These are phyloP conservation scores for Candida tetrigidarum DNA, from an alignment of 1,139 yeast species.

Conservation along the genomic window DNA sequence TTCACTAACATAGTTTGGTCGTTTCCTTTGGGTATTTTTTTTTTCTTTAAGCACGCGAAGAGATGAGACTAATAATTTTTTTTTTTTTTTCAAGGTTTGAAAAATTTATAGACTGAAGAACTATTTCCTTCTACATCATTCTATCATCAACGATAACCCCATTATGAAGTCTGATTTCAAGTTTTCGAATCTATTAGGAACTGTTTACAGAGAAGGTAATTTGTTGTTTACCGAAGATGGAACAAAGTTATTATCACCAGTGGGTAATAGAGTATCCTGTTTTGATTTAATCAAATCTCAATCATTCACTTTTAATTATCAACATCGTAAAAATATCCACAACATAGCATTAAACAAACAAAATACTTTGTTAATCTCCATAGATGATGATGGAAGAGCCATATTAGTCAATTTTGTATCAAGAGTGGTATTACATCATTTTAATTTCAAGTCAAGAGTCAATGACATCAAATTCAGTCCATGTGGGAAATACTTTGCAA, in stretches of 20 bases:
- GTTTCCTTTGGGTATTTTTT: too few species aligned
- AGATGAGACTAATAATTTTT: conserved; percentile 9
- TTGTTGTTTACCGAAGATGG: conserved; percentile 90
- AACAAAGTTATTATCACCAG: conserved; percentile 81
- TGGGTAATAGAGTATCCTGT: conserved; percentile 89
- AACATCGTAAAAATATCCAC: conserved; percentile 85
- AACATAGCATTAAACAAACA: conserved; percentile 83
- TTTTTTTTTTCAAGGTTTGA: not conserved
- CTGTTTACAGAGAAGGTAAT: conserved; percentile 93
- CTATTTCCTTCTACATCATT: not conserved
- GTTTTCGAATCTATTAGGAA: conserved; percentile 89
- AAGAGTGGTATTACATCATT: conserved; percentile 90
- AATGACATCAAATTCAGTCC: conserved; percentile 82
- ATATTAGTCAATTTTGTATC: conserved; percentile 84
- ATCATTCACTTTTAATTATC: conserved; percentile 89
- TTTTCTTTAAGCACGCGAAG: not conserved
- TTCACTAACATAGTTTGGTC: not conserved
- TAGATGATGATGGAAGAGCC: conserved; percentile 93
- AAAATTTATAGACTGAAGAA: not conserved
- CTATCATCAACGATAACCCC: not conserved
- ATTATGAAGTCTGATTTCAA: conserved; percentile 52
- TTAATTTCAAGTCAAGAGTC: conserved; percentile 86
- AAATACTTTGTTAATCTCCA: conserved; percentile 78
- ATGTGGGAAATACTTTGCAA: conserved; percentile 85
- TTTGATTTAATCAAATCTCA: conserved; percentile 85